These are phyloP conservation scores for Claviceps quebecensis DNA, from an alignment of 2,329 filamentous ascomycete species.

Conservation along the genomic window DNA sequence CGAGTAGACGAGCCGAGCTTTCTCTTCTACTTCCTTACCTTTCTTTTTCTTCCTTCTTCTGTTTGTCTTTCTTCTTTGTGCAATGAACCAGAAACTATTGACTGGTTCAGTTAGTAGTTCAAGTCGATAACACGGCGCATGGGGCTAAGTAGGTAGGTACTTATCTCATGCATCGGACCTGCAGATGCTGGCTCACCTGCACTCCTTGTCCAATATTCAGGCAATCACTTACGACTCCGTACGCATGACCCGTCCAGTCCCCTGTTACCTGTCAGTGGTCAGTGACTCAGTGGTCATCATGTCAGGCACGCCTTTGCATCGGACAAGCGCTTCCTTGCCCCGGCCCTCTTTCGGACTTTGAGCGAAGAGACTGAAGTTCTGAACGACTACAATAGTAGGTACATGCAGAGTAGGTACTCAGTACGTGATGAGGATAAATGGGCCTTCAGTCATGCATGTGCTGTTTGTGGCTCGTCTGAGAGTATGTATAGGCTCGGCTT, in stretches of 20 bases:
- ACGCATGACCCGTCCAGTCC: neutral
- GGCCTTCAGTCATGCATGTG: no score
- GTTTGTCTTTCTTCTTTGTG: no score
- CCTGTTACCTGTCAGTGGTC: neutral
- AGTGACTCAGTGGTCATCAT: neutral
- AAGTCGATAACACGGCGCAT: neutral
- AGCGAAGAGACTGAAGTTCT: neutral
- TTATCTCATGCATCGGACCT: neutral
- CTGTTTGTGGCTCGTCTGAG: no score
- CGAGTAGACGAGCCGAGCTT: no score
- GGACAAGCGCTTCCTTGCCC: neutral
- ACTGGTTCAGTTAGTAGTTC: no score
- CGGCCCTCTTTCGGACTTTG: neutral
- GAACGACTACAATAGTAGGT: no score
- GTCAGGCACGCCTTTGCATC: neutral
- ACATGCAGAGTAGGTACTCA: no score
- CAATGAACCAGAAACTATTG: no score
- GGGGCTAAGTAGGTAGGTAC: neutral
- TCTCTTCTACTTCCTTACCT: no score
- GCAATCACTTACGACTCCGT: neutral
- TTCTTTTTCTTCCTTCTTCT: no score
- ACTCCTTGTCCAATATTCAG: neutral
- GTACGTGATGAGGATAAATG: no score
- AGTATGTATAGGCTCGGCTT: no score
- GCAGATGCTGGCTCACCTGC: neutral